These are phyloP conservation scores for Dalechampia spathulata DNA, from an alignment of 441 rosid species.

Conservation along the genomic window DNA sequence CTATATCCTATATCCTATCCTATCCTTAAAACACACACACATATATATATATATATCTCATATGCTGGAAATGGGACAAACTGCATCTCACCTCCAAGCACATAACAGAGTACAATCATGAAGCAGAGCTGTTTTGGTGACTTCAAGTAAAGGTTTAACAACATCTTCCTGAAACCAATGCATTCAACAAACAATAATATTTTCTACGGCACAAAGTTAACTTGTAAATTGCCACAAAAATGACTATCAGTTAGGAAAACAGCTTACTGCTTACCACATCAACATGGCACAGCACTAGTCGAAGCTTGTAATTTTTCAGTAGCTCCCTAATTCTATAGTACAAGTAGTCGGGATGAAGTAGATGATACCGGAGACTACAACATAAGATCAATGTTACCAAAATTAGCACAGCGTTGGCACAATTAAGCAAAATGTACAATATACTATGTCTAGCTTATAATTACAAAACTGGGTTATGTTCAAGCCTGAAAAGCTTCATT, in stretches of 20 bases:
- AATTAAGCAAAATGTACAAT: too few species aligned
- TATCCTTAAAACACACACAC: too few species aligned
- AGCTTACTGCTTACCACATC: constrained; percentile 79
- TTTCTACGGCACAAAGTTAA: too few species aligned
- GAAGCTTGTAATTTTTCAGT: constrained; percentile 78
- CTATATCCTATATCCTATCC: background rate
- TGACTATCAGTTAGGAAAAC: background rate
- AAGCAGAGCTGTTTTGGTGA: constrained; percentile 80
- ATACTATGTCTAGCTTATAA: background rate
- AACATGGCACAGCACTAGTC: constrained; percentile 80
- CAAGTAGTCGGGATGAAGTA: constrained; percentile 86
- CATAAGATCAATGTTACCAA: constrained; percentile 3
- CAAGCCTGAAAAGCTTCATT: background rate
- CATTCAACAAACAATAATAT: background rate
- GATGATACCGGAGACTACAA: constrained; percentile 84
- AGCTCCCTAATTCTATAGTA: constrained; percentile 90
- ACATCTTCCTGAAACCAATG: constrained; percentile 61
- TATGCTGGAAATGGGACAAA: background rate
- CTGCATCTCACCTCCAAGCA: constrained; percentile 64
- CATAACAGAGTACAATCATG: constrained; percentile 92
- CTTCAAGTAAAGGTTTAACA: constrained; percentile 85
- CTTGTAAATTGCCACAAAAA: constrained; percentile 4
- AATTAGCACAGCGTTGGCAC: constrained; percentile 1
- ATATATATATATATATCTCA: background rate
- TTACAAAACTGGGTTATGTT: background rate